Percentiles rank a stretch among this genome's conserved stretches.
Evolutionary conservation across 2,329 filamentous ascomycete species (phyloP).

Genomic region (Tolypocladium ovalisporum): DNA sequence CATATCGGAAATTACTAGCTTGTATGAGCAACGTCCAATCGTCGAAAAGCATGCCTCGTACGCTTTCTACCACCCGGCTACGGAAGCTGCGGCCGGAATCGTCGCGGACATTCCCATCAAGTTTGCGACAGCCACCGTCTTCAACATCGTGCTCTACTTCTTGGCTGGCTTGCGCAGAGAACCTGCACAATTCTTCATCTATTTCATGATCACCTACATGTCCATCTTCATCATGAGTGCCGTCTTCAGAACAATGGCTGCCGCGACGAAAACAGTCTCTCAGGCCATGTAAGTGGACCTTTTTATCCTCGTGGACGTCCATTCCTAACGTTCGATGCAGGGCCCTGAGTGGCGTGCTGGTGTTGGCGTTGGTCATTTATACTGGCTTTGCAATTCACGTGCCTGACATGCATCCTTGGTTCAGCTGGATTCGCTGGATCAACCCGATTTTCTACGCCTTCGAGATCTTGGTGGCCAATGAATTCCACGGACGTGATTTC

Average conservation of each 20-base stretch:
- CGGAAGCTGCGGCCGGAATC: constrained; percentile 44
- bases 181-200: constrained; percentile 64
- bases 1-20: constrained; percentile 40
- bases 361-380: constrained; percentile 48
- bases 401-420: constrained; percentile 56
- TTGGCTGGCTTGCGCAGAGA: constrained; percentile 42
- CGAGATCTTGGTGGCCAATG: constrained; percentile 62
- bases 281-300: constrained; percentile 33
- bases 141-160: constrained; percentile 50
- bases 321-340: neutral
- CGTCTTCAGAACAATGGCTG: constrained; percentile 64
- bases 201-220: constrained; percentile 58
- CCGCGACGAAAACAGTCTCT: constrained; percentile 54
- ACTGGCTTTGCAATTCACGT: constrained; percentile 45
- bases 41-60: constrained; percentile 38
- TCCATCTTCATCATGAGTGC: constrained; percentile 64
- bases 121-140: constrained; percentile 34
- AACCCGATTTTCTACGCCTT: constrained; percentile 67
- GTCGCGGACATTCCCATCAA: constrained; percentile 48
- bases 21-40: constrained; percentile 34
- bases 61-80: constrained; percentile 39
- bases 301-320: too few species aligned
- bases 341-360: constrained; percentile 38
- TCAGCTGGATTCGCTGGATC: constrained; percentile 65
- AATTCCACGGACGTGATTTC: constrained; percentile 50